These are phyloP conservation scores for Akanthomyces lecanii DNA, from an alignment of 2,329 filamentous ascomycete genomes.

Conservation along the genomic window DNA sequence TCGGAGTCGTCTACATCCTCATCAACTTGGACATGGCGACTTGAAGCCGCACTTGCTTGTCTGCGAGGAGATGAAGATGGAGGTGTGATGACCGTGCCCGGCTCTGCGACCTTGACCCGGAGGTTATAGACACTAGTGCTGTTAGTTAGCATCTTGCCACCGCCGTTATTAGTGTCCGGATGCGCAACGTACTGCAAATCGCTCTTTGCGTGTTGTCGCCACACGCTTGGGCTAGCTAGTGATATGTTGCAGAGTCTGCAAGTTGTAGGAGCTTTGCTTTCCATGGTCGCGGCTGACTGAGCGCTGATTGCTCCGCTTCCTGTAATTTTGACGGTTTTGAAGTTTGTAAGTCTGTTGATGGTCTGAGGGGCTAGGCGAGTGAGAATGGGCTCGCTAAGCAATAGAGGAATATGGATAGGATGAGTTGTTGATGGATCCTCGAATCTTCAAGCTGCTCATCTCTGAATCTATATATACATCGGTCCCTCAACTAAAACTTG, in stretches of 20 bases:
- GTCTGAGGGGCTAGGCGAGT: not conserved
- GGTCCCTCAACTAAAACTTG: not conserved
- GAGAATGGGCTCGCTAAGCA: not conserved
- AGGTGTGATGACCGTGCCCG: conserved; percentile 19
- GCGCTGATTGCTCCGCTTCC: not conserved
- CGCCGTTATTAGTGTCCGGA: no score
- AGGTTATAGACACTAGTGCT: conserved; percentile 24
- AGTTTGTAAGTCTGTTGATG: not conserved
- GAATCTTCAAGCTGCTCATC: not conserved
- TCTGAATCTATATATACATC: conserved; percentile 9
- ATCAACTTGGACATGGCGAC: not conserved
- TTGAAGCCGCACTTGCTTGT: not conserved
- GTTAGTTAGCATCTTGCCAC: not conserved
- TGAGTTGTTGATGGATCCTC: not conserved
- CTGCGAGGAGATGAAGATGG: conserved; percentile 10
- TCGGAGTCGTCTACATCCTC: not conserved
- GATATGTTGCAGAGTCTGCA: conserved; percentile 23
- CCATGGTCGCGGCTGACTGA: conserved; percentile 4
- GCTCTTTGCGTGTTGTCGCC: conserved; percentile 24
- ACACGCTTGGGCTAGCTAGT: conserved; percentile 19
- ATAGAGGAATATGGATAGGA: not conserved
- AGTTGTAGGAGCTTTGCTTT: conserved; percentile 19
- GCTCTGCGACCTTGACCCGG: conserved; percentile 22
- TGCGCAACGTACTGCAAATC: conserved; percentile 22
- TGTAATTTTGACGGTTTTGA: conserved; percentile 11